Percentiles rank a stretch among this genome's conserved stretches.
Evolutionary conservation across 345 rosid genomes (phyloP).

Genomic region (Melaleuca alternifolia): DNA sequence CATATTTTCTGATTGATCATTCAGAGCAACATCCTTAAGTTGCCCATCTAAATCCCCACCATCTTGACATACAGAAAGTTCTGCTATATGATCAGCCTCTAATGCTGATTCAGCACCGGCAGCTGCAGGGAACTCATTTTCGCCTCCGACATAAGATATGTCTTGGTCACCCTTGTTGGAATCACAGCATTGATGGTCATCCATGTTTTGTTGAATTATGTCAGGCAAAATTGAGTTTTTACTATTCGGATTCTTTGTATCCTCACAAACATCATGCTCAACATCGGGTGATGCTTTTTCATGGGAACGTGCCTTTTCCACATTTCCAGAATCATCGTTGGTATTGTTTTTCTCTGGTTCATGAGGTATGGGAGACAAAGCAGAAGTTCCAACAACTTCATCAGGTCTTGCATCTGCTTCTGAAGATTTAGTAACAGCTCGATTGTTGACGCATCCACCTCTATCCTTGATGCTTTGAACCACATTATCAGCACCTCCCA

Average conservation of each 20-base stretch:
- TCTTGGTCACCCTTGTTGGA: slow-evolving; percentile 10
- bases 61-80: slow-evolving; percentile 23
- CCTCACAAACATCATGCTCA: background rate
- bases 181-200: slow-evolving; percentile 16
- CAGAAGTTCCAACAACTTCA: slow-evolving; percentile 15
- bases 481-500: slow-evolving; percentile 17
- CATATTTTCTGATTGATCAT: slow-evolving; percentile 26
- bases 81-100: slow-evolving; percentile 29
- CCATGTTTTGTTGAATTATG: background rate
- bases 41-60: slow-evolving; percentile 21
- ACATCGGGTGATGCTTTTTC: background rate
- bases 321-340: slow-evolving; percentile 11
- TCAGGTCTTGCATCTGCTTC: background rate
- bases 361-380: slow-evolving; percentile 6
- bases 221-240: background rate
- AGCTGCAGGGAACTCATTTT: slow-evolving; percentile 17
- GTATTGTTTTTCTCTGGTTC: slow-evolving; percentile 15
- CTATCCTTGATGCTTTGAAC: background rate
- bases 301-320: slow-evolving; percentile 6
- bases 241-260: background rate
- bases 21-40: slow-evolving; percentile 12
- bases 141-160: slow-evolving; percentile 4
- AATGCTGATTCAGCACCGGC: slow-evolving; percentile 2
- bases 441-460: slow-evolving; percentile 3
- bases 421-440: slow-evolving; percentile 7